phyloP scores from a whole-genome alignment of 2,329 filamentous ascomycete genomes.

The Trichoderma sp. region DNA sequence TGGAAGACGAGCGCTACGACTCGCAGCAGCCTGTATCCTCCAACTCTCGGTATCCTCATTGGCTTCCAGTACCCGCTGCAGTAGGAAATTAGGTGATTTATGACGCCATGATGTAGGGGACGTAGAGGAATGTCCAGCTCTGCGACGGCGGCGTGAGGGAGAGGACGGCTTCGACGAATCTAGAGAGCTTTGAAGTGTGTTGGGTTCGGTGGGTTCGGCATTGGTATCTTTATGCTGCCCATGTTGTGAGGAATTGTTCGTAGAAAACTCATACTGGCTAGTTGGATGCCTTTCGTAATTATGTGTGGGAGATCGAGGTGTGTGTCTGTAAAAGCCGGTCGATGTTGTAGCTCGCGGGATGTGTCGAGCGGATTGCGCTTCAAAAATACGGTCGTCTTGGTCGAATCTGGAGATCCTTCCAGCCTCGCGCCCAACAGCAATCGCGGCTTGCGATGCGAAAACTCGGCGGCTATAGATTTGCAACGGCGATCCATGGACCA shows the following conservation, averaged over 20 bases:
- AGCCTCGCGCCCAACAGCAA: neutral
- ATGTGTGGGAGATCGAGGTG: neutral
- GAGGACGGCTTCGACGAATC: neutral
- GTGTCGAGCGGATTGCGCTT: neutral
- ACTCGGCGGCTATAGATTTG: neutral
- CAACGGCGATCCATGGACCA: neutral
- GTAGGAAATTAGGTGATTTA: conserved; percentile 28
- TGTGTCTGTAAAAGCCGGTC: neutral
- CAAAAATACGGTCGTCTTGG: neutral
- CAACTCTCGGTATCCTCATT: conserved; percentile 18
- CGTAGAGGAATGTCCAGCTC: neutral
- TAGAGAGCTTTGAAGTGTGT: neutral
- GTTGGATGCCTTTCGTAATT: neutral
- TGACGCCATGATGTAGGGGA: conserved; percentile 1
- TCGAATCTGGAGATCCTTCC: neutral
- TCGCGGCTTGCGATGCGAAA: conserved; percentile 15
- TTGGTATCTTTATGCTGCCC: neutral
- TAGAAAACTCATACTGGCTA: neutral
- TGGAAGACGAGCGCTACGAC: conserved; percentile 33
- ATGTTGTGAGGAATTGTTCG: neutral
- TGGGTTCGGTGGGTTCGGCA: neutral
- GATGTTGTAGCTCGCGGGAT: neutral
- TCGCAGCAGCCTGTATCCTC: conserved; percentile 28
- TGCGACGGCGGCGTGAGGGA: neutral
- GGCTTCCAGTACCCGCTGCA: conserved; percentile 28